Conservation (phyloP, 371 early-diverging fungal genomes). For the Chytridium lagenaria region DNA sequence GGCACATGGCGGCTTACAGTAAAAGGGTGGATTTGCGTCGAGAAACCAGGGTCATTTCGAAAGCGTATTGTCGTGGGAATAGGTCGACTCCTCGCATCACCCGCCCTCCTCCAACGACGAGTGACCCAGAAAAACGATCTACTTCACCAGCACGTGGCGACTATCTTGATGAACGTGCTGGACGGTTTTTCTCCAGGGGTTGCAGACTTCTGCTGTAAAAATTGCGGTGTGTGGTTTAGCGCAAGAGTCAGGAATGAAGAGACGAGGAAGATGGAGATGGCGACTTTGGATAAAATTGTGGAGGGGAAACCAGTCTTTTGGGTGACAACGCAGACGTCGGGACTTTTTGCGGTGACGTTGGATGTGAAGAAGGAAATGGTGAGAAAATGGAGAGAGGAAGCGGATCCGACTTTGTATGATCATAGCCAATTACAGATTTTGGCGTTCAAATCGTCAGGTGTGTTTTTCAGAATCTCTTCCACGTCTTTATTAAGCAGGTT, state of each 20-base stretch:
- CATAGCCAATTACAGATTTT: slow-evolving; percentile 22
- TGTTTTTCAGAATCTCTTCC: background rate
- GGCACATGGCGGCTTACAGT: slow-evolving; percentile 5
- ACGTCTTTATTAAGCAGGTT: background rate
- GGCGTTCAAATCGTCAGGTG: slow-evolving; percentile 31
- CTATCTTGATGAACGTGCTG: slow-evolving; percentile 37
- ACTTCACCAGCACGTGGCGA: no score
- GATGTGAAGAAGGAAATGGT: slow-evolving; percentile 12
- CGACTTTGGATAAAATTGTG: slow-evolving; percentile 12
- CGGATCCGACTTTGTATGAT: background rate
- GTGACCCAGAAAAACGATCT: background rate
- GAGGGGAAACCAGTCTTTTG: slow-evolving; percentile 13
- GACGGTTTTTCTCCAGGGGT: slow-evolving; percentile 42
- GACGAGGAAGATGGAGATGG: slow-evolving; percentile 6
- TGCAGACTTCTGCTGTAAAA: slow-evolving; percentile 24
- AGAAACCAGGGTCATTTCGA: slow-evolving; percentile 27
- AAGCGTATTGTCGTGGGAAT: slow-evolving; percentile 37
- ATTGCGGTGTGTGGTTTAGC: slow-evolving; percentile 40
- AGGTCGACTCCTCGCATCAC: slow-evolving; percentile 20
- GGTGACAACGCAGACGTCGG: slow-evolving; percentile 27
- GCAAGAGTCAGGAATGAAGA: slow-evolving; percentile 9
- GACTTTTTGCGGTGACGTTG: slow-evolving; percentile 30
- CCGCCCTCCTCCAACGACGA: no score
- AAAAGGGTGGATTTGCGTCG: slow-evolving; percentile 41
- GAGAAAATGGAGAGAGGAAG: slow-evolving; percentile 23